Base-by-base conservation (phyloP, 805 yeast species). In the Lipomyces sp. region DNA sequence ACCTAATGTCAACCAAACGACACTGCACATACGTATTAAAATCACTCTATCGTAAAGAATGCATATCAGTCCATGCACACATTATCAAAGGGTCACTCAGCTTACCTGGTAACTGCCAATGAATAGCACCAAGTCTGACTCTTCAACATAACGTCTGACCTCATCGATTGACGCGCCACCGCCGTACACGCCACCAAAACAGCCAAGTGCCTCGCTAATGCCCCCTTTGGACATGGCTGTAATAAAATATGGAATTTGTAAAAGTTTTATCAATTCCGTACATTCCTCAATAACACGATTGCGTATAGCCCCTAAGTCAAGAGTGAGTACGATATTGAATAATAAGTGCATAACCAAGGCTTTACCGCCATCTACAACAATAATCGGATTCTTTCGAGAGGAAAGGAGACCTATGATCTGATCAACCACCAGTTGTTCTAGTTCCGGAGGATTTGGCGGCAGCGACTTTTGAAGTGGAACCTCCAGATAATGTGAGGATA, bases 401-500 rank as follows among this genome's bases (percentile, higher is more conserved):
- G 45, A 39, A 39, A 6, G 11, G 11, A 39, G 11, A 11, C 5
- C n/a, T 0, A 4, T 39, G 10, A 39, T 39, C 45, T 39, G 11
- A 39, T 39, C 45, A 10, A 39, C 45, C n/a, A 39, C 45, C n/a
- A 13, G 2, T 7, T 39, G 2, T 39, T 39, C 45, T 11, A 39
- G 45, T 39, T 39, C 45, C 11, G 15, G n/a, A 4, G 45, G 45
- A 39, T 39, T 39, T 11, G 85, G 82, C 71, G 81, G 80, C 74
- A 86, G 79, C 8, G 83, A 72, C 74, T 89, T 78, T 76, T 89
- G 87, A 72, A 90, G 82, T 72, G 92, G 91, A 48, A 85, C 85
- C 57, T 85, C 82, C 76, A 90, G 83, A 71, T 84, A 77, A 34
- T 79, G 75, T 45, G 86, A 83, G 57, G 88, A 86, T 66, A 90